phyloP scores from a whole-genome alignment of 2,329 filamentous ascomycete genomes.

The Diaporthe vexans region DNA sequence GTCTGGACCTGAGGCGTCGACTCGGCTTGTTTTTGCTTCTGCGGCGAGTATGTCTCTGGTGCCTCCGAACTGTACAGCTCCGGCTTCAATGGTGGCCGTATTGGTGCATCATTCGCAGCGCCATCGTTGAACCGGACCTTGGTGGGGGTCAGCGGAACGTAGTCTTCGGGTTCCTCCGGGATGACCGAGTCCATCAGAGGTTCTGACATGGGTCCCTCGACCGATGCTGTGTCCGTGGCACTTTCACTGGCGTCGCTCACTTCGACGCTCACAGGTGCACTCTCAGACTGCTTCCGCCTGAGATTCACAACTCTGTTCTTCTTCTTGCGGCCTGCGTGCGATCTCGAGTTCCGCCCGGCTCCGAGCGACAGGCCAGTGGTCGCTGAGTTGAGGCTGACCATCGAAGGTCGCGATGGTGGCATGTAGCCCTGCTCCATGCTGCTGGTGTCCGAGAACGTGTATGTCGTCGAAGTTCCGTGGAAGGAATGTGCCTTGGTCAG shows the following conservation, averaged over 20 bases:
- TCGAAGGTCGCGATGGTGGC: slow-evolving; percentile 74
- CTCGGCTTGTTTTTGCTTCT: slow-evolving; percentile 17
- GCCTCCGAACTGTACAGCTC: slow-evolving; percentile 50
- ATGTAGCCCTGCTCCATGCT: slow-evolving; percentile 74
- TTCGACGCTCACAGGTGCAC: slow-evolving; percentile 56
- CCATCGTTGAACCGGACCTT: slow-evolving; percentile 59
- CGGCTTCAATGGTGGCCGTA: slow-evolving; percentile 52
- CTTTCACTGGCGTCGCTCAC: slow-evolving; percentile 61
- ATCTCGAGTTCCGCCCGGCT: slow-evolving; percentile 69
- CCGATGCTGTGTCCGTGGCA: slow-evolving; percentile 67
- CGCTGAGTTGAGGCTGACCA: slow-evolving; percentile 73
- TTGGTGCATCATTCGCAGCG: slow-evolving; percentile 48
- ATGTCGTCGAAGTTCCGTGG: slow-evolving; percentile 70
- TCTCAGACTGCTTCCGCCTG: slow-evolving; percentile 71
- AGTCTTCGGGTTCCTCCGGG: slow-evolving; percentile 71
- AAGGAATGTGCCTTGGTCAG: slow-evolving; percentile 76
- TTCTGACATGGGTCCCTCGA: slow-evolving; percentile 73
- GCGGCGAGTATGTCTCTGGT: neutral
- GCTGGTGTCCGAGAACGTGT: slow-evolving; percentile 80
- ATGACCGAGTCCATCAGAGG: slow-evolving; percentile 69
- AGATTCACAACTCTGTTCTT: slow-evolving; percentile 89
- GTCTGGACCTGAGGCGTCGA: slow-evolving; percentile 38
- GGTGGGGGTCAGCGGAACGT: slow-evolving; percentile 51
- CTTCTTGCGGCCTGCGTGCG: slow-evolving; percentile 78
- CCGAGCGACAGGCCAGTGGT: slow-evolving; percentile 75